Base-by-base conservation (phyloP, 345 rosid genomes). In the Toxicodendron radicans region DNA sequence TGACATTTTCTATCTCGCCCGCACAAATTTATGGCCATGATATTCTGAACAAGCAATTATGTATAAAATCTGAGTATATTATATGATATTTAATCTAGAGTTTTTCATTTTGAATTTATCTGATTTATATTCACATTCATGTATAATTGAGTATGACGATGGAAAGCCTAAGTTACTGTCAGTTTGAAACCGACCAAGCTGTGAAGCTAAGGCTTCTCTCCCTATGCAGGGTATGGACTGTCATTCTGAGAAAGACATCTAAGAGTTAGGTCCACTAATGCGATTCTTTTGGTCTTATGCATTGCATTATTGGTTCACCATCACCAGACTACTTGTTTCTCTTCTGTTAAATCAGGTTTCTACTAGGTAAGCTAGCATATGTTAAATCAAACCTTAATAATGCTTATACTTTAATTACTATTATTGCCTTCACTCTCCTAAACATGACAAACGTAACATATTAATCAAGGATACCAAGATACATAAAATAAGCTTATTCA, bases 121-220 rank as follows among this genome's bases (percentile, higher is more conserved):
- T 35, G 6, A 3, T 46, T 49, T 49, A 3, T 14, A 11, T 49
- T 49, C 53, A 49, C 18, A 49, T 27, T 1, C 30, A 27, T 27
- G 30, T 27, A 27, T 14, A 49, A 49, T 49, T 16, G 53, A 7
- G 53, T 11, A 49, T 11, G 5, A 49, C 4, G 17, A 49, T 0
- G 53, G 53, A 12, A 12, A 1, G 53, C 51, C 13, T 49, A 11
- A 51, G 54, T 51, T 12, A n/a, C 2, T 68, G 61, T 32, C 21
- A 21, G 17, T 70, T 54, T 70, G 35, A 70, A 70, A 58, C 54
- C 64, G 64, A 71, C 74, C 74, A 24, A 35, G 62, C 35, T 9
- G 32, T 14, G 21, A 21, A 1, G 38, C 53, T 11, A 1, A 13
- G 51, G 14, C 52, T 48, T 48, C 52, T 14, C 1, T 3, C 17